A percentile compares a stretch with the other conserved stretches of the same genome.
Conservation (phyloP, 768 basidiomycete species). For the Leccinum variicolor region DNA sequence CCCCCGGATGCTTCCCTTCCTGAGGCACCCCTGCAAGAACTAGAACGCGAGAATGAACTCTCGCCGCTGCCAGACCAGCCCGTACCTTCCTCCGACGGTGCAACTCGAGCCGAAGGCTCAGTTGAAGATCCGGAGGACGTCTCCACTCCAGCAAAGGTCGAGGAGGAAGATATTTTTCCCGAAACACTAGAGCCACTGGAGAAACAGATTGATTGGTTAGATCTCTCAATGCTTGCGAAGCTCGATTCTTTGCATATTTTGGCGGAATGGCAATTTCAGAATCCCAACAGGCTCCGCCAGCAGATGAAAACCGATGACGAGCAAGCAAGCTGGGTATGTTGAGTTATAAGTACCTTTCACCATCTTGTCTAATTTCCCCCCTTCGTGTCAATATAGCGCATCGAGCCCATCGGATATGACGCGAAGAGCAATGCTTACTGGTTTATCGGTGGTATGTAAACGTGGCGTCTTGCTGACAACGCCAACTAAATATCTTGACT, state of each 20-base stretch:
- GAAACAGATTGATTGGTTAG: constrained; percentile 62
- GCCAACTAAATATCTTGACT: constrained; percentile 1
- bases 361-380: not conserved
- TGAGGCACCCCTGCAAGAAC: constrained; percentile 7
- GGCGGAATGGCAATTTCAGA: constrained; percentile 86
- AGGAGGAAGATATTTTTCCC: constrained; percentile 18
- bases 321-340: constrained; percentile 69
- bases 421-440: constrained; percentile 77
- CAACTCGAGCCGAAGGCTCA: not conserved
- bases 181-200: constrained; percentile 26
- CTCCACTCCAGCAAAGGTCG: constrained; percentile 15
- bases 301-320: constrained; percentile 82
- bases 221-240: constrained; percentile 67
- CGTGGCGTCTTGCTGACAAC: not conserved
- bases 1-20: constrained; percentile 10
- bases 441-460: constrained; percentile 68
- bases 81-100: constrained; percentile 3
- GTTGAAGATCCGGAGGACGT: not conserved
- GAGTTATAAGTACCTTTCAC: not conserved
- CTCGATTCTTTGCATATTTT: constrained; percentile 72
- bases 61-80: constrained; percentile 7
- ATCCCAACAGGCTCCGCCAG: constrained; percentile 61
- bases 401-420: constrained; percentile 85
- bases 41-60: constrained; percentile 13
- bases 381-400: constrained; percentile 49